Base-by-base conservation (phyloP, 1,284 basidiomycete species). In the Lignosus rhinocerotis region DNA sequence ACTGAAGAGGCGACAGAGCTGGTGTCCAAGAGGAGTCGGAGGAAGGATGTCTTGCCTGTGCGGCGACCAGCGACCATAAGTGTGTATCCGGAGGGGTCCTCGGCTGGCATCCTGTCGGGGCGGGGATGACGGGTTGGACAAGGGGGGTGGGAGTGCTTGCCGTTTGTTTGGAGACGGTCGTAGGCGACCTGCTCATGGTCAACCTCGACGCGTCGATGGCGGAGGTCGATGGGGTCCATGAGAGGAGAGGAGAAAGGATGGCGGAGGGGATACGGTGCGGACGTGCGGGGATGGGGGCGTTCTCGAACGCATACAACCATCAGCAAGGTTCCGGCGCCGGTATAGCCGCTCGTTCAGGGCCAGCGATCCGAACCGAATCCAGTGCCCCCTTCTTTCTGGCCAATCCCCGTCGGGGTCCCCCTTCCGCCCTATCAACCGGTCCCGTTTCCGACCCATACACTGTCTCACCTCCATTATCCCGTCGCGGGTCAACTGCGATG, bases 1-100 rank as follows among this genome's bases (percentile, higher is more conserved):
- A 82, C 80, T 16, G 76, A 72, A 34, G 77, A 74, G 25, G 87
- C 80, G 66, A 90, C 77, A 68, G 80, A 76, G 76, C 81, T 82
- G 65, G 89, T 90, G 76, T 91, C 89, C 72, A 91, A 81, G 64
- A 91, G 78, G 63, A 89, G 87, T 62, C 86, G 83, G 67, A 92
- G 84, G 67, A 92, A 88, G 59, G 88, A 86, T 33, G 90, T 89
- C 80, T 93, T 93, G 73, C 89, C 90, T 75, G 86, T 83, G 73
- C 81, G 79, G 71, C 78, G 75, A 53, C 88, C 89, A 57, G 90
- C 90, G 65, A 90, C 90, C 75, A 92, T 86, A 71, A 90, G 77
- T 64, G 85, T 85, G 76, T 89, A 87, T 44, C 74, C 77, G 65
- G 70, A 66, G 62, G 58, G 47, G 52, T 65, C 61, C 51, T 53